These are phyloP conservation scores for Diaporthe sp. DNA, from an alignment of 2,329 filamentous ascomycete genomes.

Conservation along the genomic window DNA sequence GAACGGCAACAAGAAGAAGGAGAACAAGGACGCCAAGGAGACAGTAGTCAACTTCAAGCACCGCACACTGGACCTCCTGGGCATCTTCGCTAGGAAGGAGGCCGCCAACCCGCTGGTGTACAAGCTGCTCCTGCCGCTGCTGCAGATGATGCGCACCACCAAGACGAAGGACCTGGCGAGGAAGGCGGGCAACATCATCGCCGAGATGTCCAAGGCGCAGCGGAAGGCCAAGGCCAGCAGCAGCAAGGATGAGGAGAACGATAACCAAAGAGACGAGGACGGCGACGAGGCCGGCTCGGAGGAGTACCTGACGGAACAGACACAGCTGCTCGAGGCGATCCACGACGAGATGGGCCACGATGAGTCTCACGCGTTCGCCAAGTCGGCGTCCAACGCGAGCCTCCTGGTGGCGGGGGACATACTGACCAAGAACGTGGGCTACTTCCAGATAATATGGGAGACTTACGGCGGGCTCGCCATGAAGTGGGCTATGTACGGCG, in stretches of 20 bases:
- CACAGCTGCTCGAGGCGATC: slow-evolving; percentile 73
- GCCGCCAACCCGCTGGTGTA: slow-evolving; percentile 77
- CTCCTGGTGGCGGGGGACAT: slow-evolving; percentile 76
- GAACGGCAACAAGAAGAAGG: slow-evolving; percentile 82
- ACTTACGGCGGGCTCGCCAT: slow-evolving; percentile 67
- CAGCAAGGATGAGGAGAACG: slow-evolving; percentile 56
- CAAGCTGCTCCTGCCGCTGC: slow-evolving; percentile 79
- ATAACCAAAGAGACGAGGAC: not conserved
- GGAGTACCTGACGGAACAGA: slow-evolving; percentile 59
- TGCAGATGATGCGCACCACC: slow-evolving; percentile 83
- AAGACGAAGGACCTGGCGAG: slow-evolving; percentile 80
- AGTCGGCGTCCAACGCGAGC: slow-evolving; percentile 80
- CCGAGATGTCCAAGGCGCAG: slow-evolving; percentile 77
- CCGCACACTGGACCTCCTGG: slow-evolving; percentile 88
- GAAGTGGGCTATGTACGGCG: slow-evolving; percentile 36
- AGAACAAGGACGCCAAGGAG: slow-evolving; percentile 88
- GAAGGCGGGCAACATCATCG: slow-evolving; percentile 80
- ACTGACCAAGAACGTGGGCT: slow-evolving; percentile 60
- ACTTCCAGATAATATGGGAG: slow-evolving; percentile 51
- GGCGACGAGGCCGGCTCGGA: slow-evolving; percentile 55
- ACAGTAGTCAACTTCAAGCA: slow-evolving; percentile 96
- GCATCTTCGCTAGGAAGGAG: slow-evolving; percentile 87
- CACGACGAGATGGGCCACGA: slow-evolving; percentile 77
- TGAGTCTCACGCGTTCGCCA: slow-evolving; percentile 77
- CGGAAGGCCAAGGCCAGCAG: slow-evolving; percentile 66